Base-by-base conservation (phyloP, 306 rosid genomes). In the Lotus japonicus region DNA sequence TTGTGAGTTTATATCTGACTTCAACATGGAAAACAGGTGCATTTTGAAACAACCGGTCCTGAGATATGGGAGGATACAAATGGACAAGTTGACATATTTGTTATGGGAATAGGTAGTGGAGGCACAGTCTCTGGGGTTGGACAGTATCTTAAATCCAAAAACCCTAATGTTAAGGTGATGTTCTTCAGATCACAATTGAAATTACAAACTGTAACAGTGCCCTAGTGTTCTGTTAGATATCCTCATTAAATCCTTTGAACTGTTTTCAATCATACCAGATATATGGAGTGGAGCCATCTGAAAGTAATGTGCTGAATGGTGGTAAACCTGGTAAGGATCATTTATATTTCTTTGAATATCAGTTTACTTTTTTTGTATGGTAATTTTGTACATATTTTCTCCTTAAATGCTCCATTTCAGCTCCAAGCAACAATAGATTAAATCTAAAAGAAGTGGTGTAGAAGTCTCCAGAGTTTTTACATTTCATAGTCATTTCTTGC, bases 51-150 rank as follows among this genome's bases (percentile, higher is more conserved):
- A 41, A 94, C 98, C 7, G 98, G 98, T 42, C 98, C 98, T 62
- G 98, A 94, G 81, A 94, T 94, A 74, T 94, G 98, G 97, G 98
- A 94, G 74, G 98, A 94, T 69, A 90, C 97, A 41, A 76, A 82
- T 60, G 97, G 98, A 50, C 79, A 86, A 85, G 96, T 94, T 53
- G 98, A 90, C 82, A 94, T 94, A 76, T 94, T 94, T 70, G 92
- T 94, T 0, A 94, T 94, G 98, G 98, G 98, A 75, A 94, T 94
- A 23, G 98, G 98, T 23, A 94, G 97, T 44, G 98, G 98, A 54
- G 98, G 98, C 73, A 94, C 96, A 1, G 97, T 94, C 68, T 77
- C 96, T 38, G 98, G 98, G 11, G 98, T 94, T 49, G 98, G 98
- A 23, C 96, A 94, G 71, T 94, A 94, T 77, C 96, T 94, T 60